Percentiles rank a stretch among this genome's conserved stretches.
phyloP scores from a whole-genome alignment of 1,139 yeast genomes.

The Nakaseomyces uthaithaninus region DNA sequence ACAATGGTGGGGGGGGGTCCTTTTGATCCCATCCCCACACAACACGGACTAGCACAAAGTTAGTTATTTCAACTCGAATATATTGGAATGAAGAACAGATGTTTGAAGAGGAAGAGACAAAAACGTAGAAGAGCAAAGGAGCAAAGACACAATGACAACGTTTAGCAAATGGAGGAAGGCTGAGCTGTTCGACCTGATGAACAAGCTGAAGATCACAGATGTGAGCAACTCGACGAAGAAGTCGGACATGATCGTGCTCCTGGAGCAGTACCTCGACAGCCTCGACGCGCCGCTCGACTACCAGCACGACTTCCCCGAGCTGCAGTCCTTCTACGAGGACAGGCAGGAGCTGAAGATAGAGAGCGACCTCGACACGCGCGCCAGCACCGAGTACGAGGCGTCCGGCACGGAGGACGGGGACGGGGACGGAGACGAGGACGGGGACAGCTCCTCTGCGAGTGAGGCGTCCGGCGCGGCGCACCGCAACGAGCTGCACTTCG shows the following conservation, averaged over 20 bases:
- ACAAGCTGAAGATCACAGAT: slow-evolving; percentile 21
- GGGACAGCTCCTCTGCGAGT: slow-evolving; percentile 9
- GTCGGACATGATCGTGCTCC: slow-evolving; percentile 17
- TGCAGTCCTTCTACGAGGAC: slow-evolving; percentile 24
- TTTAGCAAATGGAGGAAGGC: slow-evolving; percentile 27
- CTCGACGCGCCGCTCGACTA: slow-evolving; percentile 22
- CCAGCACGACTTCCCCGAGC: slow-evolving; percentile 26
- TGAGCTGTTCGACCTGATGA: slow-evolving; percentile 25
- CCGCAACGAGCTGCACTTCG: slow-evolving; percentile 10
- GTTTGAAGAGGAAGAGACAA: neutral
- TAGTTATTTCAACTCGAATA: too few species aligned
- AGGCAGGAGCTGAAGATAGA: slow-evolving; percentile 9
- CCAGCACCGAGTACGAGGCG: slow-evolving; percentile 11
- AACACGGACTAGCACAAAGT: too few species aligned
- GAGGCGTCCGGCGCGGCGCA: slow-evolving; percentile 9
- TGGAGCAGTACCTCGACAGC: slow-evolving; percentile 19
- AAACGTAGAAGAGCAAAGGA: neutral
- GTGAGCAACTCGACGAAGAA: slow-evolving; percentile 21
- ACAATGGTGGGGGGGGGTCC: neutral
- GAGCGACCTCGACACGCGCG: slow-evolving; percentile 13
- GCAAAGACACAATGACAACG: slow-evolving; percentile 3
- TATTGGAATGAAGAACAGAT: too few species aligned
- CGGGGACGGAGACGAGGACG: slow-evolving; percentile 3
- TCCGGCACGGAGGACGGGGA: slow-evolving; percentile 9
- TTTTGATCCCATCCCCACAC: too few species aligned